Evolutionary conservation across 805 yeast genomes (phyloP), one percentile per base, ranked within the genome.

Genomic region (Starmerella bacillaris): DNA sequence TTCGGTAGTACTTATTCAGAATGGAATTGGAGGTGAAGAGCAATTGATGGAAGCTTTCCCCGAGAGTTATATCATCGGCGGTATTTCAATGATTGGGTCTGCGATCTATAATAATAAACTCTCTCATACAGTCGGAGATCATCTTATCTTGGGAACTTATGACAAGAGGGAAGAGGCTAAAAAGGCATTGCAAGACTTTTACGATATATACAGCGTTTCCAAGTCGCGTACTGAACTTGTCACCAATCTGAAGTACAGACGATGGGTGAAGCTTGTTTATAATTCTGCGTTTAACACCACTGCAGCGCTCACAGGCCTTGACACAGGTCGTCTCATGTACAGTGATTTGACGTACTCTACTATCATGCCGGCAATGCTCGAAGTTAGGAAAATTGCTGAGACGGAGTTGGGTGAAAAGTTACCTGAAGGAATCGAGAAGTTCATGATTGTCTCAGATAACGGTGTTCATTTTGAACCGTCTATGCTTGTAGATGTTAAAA

Each of bases 201-300:
- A 66, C 14, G 50, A 51, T 3, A 37, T 72, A 15, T 72, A 70
- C 52, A 44, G 55, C 19, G 63, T 63, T 34, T 64, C 58, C 4
- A 47, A 45, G 27, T 70, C 70, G 43, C 41, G 50, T 1, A 56
- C 63, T 42, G 45, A 44, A 12, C 60, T 60, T 37, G 63, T 57
- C 36, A 59, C 60, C 6, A 61, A 68, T 44, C 68, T 65, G 30
- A 63, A 63, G 50, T 60, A 51, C 51, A 59, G 67, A 27, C 60
- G 92, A 44, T 74, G 78, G 70, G 57, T 63, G 37, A 78, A 78
- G 51, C 61, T 78, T 41, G 63, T 78, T 11, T 77, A 76, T 57
- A 78, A 77, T 51, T 73, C 78, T 16, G 58, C 74, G 1, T 59
- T 72, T 49, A 78, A 78, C 56, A 65, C 83, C 5, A 55, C 67